phyloP scores from a whole-genome alignment of 2,329 filamentous ascomycete genomes.

The Colletotrichum plurivorum region DNA sequence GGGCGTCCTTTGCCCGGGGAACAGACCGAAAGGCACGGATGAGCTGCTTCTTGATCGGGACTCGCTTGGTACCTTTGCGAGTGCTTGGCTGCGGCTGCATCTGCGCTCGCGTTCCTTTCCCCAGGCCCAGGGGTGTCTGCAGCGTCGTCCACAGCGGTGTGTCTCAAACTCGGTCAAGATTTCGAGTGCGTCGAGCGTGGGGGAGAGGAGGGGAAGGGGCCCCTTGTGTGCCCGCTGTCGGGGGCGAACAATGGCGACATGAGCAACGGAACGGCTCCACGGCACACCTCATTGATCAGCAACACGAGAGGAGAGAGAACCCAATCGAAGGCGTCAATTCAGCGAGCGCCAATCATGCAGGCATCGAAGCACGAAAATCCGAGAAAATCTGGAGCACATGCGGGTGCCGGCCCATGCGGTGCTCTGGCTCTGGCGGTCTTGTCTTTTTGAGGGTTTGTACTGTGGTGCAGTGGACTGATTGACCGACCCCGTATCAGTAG shows the following conservation, averaged over 20 bases:
- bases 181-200: constrained; percentile 24
- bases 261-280: constrained; percentile 4
- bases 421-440: not conserved
- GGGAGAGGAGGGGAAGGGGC: not conserved
- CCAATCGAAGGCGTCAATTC: constrained; percentile 5
- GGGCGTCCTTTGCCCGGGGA: constrained; percentile 14
- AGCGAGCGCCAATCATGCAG: not conserved
- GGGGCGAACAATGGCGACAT: constrained; percentile 23
- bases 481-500: not conserved
- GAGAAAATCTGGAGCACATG: constrained; percentile 11
- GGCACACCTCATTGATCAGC: constrained; percentile 37
- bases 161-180: constrained; percentile 29
- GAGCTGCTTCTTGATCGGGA: constrained; percentile 25
- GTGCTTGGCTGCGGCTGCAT: constrained; percentile 26
- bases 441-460: not conserved
- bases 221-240: not conserved
- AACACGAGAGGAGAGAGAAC: constrained; percentile 2
- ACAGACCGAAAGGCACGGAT: constrained; percentile 8
- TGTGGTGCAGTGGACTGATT: not conserved
- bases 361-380: not conserved
- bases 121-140: constrained; percentile 13
- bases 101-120: constrained; percentile 13
- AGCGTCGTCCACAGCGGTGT: constrained; percentile 18
- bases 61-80: not conserved
- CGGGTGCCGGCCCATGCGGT: constrained; percentile 9